A percentile compares a stretch with the other conserved stretches of the same genome.
These are phyloP conservation scores for Lipomyces sp. DNA, from an alignment of 805 yeast species.

Conservation along the genomic window DNA sequence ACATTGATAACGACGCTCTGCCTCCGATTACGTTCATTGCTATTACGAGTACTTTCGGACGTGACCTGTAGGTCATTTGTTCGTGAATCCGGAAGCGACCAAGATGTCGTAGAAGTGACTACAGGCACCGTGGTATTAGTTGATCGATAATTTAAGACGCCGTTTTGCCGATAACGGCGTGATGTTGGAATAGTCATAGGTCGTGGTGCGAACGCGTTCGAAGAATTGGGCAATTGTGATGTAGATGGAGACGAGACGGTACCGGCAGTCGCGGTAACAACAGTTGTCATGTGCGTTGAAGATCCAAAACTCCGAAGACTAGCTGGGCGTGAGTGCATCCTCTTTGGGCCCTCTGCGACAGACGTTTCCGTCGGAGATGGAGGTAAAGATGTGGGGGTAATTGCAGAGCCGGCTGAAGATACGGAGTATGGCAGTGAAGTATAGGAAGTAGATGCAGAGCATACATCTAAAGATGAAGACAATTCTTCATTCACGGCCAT, in stretches of 20 bases:
- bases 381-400: neutral
- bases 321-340: constrained; percentile 28
- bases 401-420: neutral
- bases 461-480: constrained; percentile 15
- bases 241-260: constrained; percentile 23
- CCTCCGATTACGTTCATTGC: constrained; percentile 8
- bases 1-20: constrained; percentile 32
- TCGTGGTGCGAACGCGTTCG: constrained; percentile 4
- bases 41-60: constrained; percentile 1
- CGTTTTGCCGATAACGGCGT: neutral
- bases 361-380: neutral
- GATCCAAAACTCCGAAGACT: constrained; percentile 32
- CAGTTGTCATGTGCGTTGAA: constrained; percentile 30
- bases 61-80: constrained; percentile 10
- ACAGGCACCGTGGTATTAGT: constrained; percentile 15
- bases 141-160: constrained; percentile 15
- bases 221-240: constrained; percentile 12
- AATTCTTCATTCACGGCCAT: constrained; percentile 3
- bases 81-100: constrained; percentile 18
- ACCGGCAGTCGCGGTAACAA: constrained; percentile 32
- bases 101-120: constrained; percentile 7
- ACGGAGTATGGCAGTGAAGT: too few species aligned
- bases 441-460: constrained; percentile 8
- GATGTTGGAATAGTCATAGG: constrained; percentile 26
- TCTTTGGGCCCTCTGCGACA: neutral